Evolutionary conservation across 2,329 filamentous ascomycete genomes (phyloP).

Genomic region (Fusarium gaditjirri): DNA sequence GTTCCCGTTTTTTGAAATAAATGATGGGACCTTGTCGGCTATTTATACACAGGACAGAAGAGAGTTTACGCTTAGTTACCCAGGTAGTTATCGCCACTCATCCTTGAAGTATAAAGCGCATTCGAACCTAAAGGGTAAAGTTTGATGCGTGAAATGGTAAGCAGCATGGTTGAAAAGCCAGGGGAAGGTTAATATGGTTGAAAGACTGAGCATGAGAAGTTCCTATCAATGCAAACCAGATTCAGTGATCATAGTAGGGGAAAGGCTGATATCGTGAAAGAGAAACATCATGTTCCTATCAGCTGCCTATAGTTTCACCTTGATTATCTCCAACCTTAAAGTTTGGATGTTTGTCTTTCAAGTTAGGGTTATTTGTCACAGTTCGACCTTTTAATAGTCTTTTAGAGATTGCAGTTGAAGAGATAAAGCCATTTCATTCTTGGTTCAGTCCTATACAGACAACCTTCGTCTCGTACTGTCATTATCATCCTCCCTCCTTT

Average conservation of each 20-base stretch:
- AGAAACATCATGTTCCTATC: rapidly evolving
- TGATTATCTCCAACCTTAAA: no score
- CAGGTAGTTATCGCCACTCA: no score
- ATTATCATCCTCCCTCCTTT: not conserved
- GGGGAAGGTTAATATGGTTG: not conserved
- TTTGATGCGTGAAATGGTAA: no score
- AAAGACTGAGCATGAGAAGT: not conserved
- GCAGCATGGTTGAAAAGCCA: no score
- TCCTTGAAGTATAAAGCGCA: no score
- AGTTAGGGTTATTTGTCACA: no score
- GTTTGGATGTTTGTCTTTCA: no score
- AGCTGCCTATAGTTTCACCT: no score
- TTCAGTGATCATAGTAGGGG: not conserved
- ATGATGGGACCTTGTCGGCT: not conserved
- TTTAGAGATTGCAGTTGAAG: rapidly evolving
- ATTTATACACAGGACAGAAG: not conserved
- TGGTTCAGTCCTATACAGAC: rapidly evolving
- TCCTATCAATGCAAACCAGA: rapidly evolving
- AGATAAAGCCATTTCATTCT: rapidly evolving
- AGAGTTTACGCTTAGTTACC: rapidly evolving
- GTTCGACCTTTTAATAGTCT: not conserved
- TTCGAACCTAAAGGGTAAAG: no score
- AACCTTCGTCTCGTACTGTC: not conserved
- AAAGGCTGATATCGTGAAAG: rapidly evolving
- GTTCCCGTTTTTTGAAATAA: no score